These are phyloP conservation scores for Kodamaea ohmeri DNA, from an alignment of 1,139 yeast genomes.

Conservation along the genomic window DNA sequence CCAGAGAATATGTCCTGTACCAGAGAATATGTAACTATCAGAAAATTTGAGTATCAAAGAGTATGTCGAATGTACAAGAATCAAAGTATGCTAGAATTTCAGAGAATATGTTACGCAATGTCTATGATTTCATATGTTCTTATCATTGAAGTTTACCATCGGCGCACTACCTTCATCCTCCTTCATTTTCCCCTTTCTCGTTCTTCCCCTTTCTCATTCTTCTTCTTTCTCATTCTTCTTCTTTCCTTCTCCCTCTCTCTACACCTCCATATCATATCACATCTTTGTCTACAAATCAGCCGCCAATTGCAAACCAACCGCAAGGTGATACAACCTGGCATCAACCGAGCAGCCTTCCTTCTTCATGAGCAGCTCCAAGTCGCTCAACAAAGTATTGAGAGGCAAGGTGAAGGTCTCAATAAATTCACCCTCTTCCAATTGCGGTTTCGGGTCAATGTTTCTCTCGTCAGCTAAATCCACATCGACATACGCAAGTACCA, in stretches of 20 bases:
- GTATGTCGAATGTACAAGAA: neutral
- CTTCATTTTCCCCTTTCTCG: too few relatives aligned
- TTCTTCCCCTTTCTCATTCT: neutral
- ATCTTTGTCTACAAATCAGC: neutral
- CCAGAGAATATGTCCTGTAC: too few relatives aligned
- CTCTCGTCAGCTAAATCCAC: constrained; percentile 66
- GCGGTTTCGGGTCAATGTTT: constrained; percentile 66
- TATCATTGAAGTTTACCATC: too few relatives aligned
- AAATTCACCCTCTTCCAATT: constrained; percentile 85
- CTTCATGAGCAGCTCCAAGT: constrained; percentile 46
- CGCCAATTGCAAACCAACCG: constrained; percentile 56
- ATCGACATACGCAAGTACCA: constrained; percentile 74
- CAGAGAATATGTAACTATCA: too few relatives aligned
- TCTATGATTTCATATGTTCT: too few relatives aligned
- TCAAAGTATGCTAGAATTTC: neutral
- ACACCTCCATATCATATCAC: neutral
- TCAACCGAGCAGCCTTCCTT: constrained; percentile 73
- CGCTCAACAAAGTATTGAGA: constrained; percentile 53
- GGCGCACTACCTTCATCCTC: too few relatives aligned
- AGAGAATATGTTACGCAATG: too few relatives aligned
- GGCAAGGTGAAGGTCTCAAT: constrained; percentile 79
- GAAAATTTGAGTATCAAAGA: neutral
- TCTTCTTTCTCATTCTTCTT: neutral
- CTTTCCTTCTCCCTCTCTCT: neutral
- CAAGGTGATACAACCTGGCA: constrained; percentile 83